Evolutionary conservation across 129 eudicot genomes (phyloP), one percentile per base, ranked within the genome.

Genomic region (Helianthus tuberosus): DNA sequence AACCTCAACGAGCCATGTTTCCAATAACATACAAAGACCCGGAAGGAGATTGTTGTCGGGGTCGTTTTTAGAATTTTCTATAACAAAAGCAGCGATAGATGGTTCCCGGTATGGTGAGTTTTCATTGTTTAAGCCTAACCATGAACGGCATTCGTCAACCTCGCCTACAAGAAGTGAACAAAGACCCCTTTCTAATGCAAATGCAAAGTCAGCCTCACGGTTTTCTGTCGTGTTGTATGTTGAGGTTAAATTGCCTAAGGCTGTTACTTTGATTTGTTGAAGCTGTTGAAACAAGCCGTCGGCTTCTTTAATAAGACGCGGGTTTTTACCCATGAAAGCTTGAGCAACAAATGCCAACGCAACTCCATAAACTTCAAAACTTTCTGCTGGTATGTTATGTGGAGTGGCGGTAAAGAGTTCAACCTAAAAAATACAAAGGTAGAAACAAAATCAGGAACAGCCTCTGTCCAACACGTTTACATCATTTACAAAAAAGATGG

Each of bases 341-440:
- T 86, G 99, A 63, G 97, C 90, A 20, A 95, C 96, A 75, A 91
- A 89, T 6, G 99, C 99, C 62, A 95, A 88, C 36, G 99, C 97
- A 64, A 87, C 96, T 68, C 93, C 96, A 54, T 89, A 91, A 9
- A 89, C 99, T 83, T 94, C 99, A 75, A 88, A 94, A 79, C 88
- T 91, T 81, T 88, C 91, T 1, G 97, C 96, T 8, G 97, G 99
- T 68, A 94, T 94, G 72, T 88, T 88, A 80, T 85, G 78, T 64
- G 99, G 97, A 54, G 97, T 94, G 64, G 99, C 88, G 49, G 68
- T 84, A 71, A 86, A 94, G 53, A 94, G 91, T 75, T 94, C 96
- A 54, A 94, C 96, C 98, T 94, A 68, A 47, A 53, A 62, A 67
- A 13, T 17, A 53, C 12, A 64, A 17, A 43, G 15, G 46, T 54